Percentiles rank a stretch among this genome's conserved stretches.
phyloP scores from a whole-genome alignment of 768 basidiomycete genomes.

The Leccinum incarnatum region DNA sequence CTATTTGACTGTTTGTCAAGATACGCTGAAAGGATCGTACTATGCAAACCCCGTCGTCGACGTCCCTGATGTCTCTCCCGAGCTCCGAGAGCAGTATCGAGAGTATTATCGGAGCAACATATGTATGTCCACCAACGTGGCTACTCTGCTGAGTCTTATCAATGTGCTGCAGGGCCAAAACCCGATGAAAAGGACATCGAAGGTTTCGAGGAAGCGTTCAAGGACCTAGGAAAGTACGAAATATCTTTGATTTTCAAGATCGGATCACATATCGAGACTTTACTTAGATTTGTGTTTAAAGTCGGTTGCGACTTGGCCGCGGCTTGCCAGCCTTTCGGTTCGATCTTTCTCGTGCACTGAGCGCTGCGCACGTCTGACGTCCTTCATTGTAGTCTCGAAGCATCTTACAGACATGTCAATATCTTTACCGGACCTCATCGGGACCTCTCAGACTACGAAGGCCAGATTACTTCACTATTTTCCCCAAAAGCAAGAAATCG shows the following conservation, averaged over 20 bases:
- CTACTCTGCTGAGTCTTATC: background rate
- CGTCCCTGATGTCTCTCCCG: slow-evolving; percentile 53
- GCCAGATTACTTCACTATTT: slow-evolving; percentile 97
- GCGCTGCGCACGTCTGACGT: slow-evolving; percentile 1
- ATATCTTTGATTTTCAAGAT: background rate
- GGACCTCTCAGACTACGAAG: slow-evolving; percentile 79
- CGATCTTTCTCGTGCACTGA: slow-evolving; percentile 8
- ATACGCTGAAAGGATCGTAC: slow-evolving; percentile 88
- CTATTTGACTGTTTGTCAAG: slow-evolving; percentile 36
- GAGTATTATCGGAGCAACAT: slow-evolving; percentile 90
- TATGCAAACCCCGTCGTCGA: slow-evolving; percentile 83
- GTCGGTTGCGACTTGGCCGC: slow-evolving; percentile 78
- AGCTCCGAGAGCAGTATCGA: slow-evolving; percentile 55
- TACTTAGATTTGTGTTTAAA: slow-evolving; percentile 67
- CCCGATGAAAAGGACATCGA: slow-evolving; percentile 56
- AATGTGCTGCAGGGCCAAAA: slow-evolving; percentile 55
- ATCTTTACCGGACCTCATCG: slow-evolving; percentile 70
- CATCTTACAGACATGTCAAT: slow-evolving; percentile 61
- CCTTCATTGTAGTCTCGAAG: slow-evolving; percentile 47
- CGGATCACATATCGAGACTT: slow-evolving; percentile 4
- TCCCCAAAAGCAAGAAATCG: slow-evolving; percentile 51
- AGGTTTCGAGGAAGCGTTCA: slow-evolving; percentile 87
- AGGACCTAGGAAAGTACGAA: slow-evolving; percentile 67
- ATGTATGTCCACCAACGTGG: slow-evolving; percentile 47
- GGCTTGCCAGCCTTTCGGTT: slow-evolving; percentile 92